Conservation (phyloP, 208 protist genomes). For the Trypanosoma conorhini region DNA sequence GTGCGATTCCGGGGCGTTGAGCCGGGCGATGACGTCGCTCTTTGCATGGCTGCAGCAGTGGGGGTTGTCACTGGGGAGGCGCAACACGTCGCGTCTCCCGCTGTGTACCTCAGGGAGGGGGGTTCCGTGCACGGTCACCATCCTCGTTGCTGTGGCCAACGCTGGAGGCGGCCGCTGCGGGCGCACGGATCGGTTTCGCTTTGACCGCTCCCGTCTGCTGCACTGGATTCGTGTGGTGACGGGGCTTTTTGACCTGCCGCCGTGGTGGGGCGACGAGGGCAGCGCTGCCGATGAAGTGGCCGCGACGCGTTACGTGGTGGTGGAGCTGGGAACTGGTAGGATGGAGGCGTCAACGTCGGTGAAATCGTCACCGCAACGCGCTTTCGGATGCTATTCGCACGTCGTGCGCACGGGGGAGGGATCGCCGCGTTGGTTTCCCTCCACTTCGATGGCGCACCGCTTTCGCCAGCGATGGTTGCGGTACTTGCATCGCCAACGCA, state of each 20-base stretch:
- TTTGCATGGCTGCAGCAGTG: constrained; percentile 11
- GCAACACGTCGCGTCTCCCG: not conserved
- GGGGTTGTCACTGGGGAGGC: not conserved
- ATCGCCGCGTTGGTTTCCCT: constrained; percentile 15
- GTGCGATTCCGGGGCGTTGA: not conserved
- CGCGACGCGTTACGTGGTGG: constrained; percentile 3
- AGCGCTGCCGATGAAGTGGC: not conserved
- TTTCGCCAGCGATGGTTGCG: constrained; percentile 18
- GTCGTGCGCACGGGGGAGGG: not conserved
- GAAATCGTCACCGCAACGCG: not conserved
- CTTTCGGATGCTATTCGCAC: not conserved
- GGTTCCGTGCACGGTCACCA: not conserved
- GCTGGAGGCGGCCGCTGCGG: not conserved
- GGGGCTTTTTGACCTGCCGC: constrained; percentile 4
- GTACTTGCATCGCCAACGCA: constrained; percentile 1
- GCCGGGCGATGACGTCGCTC: not conserved
- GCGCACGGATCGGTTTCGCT: not conserved
- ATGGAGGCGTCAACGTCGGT: not conserved
- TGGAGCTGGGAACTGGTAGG: not conserved
- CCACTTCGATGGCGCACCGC: not conserved
- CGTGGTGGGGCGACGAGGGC: constrained; percentile 7
- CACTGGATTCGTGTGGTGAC: constrained; percentile 24
- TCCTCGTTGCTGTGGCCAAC: not conserved
- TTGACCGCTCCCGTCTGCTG: not conserved
- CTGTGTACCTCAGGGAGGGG: not conserved